phyloP scores from a whole-genome alignment of 192 early-diverging fungal species.

The Polychytrium aggregatum region DNA sequence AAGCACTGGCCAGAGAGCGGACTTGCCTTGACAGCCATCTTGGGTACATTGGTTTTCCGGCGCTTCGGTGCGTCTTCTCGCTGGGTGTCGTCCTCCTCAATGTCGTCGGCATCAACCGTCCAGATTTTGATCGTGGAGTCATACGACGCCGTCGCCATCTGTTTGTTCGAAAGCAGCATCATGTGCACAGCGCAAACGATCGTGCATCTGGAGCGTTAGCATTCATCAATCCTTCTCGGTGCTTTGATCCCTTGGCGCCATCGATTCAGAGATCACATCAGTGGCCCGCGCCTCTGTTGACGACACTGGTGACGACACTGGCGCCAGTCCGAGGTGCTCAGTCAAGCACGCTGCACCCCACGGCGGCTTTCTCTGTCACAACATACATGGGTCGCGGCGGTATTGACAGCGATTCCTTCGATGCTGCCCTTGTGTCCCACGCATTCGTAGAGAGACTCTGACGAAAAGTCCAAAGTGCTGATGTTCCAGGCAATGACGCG shows the following conservation, averaged over 20 bases:
- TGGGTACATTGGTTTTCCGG: constrained; percentile 3
- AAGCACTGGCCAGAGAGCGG: neutral
- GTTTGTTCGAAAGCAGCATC: neutral
- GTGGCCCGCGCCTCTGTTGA: no score
- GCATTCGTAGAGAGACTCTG: no score
- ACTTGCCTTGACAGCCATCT: constrained; percentile 27
- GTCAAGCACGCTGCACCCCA: no score
- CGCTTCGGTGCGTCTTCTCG: neutral
- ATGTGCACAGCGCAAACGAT: no score
- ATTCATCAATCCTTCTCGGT: no score
- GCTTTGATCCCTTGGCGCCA: no score
- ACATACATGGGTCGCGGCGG: constrained; percentile 6
- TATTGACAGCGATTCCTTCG: constrained; percentile 59
- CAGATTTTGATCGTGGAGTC: constrained; percentile 75
- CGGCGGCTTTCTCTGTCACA: no score
- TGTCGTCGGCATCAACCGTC: constrained; percentile 30
- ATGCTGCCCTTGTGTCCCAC: constrained; percentile 72
- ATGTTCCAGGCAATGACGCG: constrained; percentile 7
- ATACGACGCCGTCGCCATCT: constrained; percentile 61
- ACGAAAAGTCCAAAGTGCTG: no score
- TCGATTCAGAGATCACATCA: no score
- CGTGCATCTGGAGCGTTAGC: no score
- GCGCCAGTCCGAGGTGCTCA: no score
- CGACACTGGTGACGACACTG: no score
- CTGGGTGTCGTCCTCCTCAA: constrained; percentile 8